Base-by-base conservation (phyloP, 2,329 filamentous ascomycete species). In the Fusarium pilosicola region DNA sequence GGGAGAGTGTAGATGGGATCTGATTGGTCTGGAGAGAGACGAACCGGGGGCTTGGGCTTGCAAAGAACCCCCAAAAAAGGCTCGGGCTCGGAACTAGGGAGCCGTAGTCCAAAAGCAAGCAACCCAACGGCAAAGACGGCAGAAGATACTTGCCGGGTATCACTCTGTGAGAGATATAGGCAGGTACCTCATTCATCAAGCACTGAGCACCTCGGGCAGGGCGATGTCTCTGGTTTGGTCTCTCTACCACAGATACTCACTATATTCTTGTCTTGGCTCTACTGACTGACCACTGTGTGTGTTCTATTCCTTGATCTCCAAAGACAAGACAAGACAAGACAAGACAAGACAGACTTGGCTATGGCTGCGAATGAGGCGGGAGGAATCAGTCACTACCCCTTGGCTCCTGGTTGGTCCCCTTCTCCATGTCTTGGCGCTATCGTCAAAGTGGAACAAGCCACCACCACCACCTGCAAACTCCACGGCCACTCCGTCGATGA, bases 91-190 rank as follows among this genome's bases (percentile, higher is more conserved):
- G 75, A 77, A 77, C 69, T 62, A 70, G 62, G 61, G 67, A 77
- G 75, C 75, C 75, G 75, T 75, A 75, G 69, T 74, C 66, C 65
- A 54, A 70, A 69, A 65, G 45, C 52, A 70, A 64, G 58, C 58
- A 70, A 52, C 65, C 51, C 51, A 48, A 75, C 75, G 75, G 75
- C 73, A 76, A 77, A 76, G 62, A 77, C 75, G 75, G 75, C 75
- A 69, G 58, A 62, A 45, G 59, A 38, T 45, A 62, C 26, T 46
- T 68, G 44, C 57, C 66, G 18, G 20, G 34, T 28, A 22, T 14
- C 24, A 28, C 30, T 26, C 18, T 46, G 44, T 49, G 49, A 38
- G 49, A 38, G 32, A 54, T 54, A 54, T 54, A 4, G 32, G 32
- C 32, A 51, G 20, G 44, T 44, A 44, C 41, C 41, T 44, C 22